Evolutionary conservation across 768 basidiomycete genomes (phyloP), one percentile per base, ranked within the genome.

Genomic region (Phanerochaete sordida): DNA sequence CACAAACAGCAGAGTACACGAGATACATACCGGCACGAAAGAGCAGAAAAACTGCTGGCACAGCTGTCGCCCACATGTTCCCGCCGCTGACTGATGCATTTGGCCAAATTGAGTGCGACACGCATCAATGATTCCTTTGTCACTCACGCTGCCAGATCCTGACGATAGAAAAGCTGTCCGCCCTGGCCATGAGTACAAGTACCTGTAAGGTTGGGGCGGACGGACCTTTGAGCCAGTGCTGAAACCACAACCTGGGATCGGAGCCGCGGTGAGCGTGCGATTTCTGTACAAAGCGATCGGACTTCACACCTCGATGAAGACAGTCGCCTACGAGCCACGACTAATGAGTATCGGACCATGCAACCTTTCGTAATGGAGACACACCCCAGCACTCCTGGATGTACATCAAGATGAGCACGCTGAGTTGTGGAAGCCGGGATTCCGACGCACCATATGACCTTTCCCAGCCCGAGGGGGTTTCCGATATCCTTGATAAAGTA

Each of bases 91-190:
- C 39, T 43, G 7, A 43, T 4, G 4, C 19, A 43, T 35, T 35
- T 12, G 4, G 11, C 19, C 11, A 43, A 16, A 6, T 11, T 50
- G 47, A 33, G 44, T 11, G 26, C 43, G 9, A 2, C 23, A 23
- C 56, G n/a, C n/a, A n/a, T n/a, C n/a, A n/a, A n/a, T n/a, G n/a
- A n/a, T n/a, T n/a, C n/a, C n/a, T n/a, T n/a, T n/a, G n/a, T n/a
- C n/a, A n/a, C n/a, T n/a, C n/a, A 62, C 56, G 24, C 11, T 59
- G 59, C 57, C 43, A 58, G 27, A 62, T 57, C 8, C 61, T 31
- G 9, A 15, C 11, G 16, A 62, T 54, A 31, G 47, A 62, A 44
- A 58, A 62, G 11, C 61, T 62, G 49, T 6, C 13, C 33, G 13
- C 33, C n/a, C n/a, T n/a, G n/a, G n/a, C n/a, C n/a, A n/a, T n/a